Evolutionary conservation across 805 yeast genomes (phyloP).

Genomic region (Cephaloascus albidus): DNA sequence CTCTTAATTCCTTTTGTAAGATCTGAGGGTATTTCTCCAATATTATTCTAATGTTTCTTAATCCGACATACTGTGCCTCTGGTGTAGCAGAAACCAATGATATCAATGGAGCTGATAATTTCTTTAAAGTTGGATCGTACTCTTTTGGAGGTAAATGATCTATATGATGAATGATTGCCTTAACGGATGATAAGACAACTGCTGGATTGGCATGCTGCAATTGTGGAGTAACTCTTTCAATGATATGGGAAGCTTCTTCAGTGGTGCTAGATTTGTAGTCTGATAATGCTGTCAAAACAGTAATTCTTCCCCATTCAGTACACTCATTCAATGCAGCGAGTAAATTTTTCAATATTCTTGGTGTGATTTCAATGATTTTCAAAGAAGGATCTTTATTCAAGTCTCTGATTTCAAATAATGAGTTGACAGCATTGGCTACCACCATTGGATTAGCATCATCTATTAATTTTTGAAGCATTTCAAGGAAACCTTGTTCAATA

Average conservation of each 20-base stretch:
- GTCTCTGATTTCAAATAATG: constrained; percentile 76
- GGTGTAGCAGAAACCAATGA: constrained; percentile 84
- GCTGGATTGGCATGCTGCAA: constrained; percentile 96
- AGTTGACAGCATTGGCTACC: constrained; percentile 85
- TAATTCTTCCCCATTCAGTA: constrained; percentile 97
- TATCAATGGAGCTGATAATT: constrained; percentile 77
- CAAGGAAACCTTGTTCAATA: constrained; percentile 78
- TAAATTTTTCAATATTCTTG: constrained; percentile 45
- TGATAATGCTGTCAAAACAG: constrained; percentile 74
- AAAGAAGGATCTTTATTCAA: constrained; percentile 42
- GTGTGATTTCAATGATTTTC: constrained; percentile 25
- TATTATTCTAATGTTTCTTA: constrained; percentile 83
- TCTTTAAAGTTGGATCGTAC: constrained; percentile 42
- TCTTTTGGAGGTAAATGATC: constrained; percentile 36
- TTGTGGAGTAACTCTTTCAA: constrained; percentile 89
- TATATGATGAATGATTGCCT: constrained; percentile 66
- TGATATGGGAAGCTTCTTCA: constrained; percentile 71
- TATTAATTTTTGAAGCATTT: constrained; percentile 53
- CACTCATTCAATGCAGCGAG: constrained; percentile 88
- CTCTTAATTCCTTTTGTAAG: constrained; percentile 70
- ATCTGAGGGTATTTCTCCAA: constrained; percentile 82
- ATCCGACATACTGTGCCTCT: constrained; percentile 89
- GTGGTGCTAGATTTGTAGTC: constrained; percentile 51
- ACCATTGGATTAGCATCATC: constrained; percentile 95
- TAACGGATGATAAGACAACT: constrained; percentile 80